Evolutionary conservation across 805 yeast species (phyloP), one percentile per base, ranked within the genome.

Genomic region (Millerozyma acaciae): DNA sequence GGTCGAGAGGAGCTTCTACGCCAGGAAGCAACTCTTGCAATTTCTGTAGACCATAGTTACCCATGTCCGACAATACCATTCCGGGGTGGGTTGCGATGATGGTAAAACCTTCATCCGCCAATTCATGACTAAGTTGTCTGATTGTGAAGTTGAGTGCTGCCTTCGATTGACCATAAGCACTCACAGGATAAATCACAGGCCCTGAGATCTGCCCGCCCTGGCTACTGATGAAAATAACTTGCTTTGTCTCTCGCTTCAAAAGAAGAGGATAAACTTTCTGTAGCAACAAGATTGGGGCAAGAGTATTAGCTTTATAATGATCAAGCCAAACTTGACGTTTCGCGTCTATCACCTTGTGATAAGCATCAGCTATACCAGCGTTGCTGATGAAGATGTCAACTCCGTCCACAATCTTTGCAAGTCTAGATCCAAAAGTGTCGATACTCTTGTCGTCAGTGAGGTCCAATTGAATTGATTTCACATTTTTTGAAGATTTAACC

Each of bases 151-250:
- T 62, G 37, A 62, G 39, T 1, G 63, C 70, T 8, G 67, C 62
- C 43, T 65, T 64, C 6, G 66, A 55, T 25, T 44, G 46, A 3
- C 67, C 67, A 36, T 64, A 64, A 13, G 60, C 57, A n/a, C 51
- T 39, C 13, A 36, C 26, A 5, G 44, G 14, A 10, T 45, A 14
- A 5, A 48, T 46, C 5, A 39, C n/a, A 26, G 32, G 47, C 1
- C 18, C 42, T 3, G 40, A 39, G 13, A 51, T 38, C 14, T 55
- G 45, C 5, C 53, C 66, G 5, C 48, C 55, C 8, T 28, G 8
- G 13, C 54, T 43, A 8, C 65, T 48, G 8, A 55, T 33, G 33
- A 55, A 54, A 15, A 51, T 37, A n/a, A 60, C 29, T 33, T 54
- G 42, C 38, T 47, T 51, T 6, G 50, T 39, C 4, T 30, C 22